A percentile compares a stretch with the other conserved stretches of the same genome.
Evolutionary conservation across 495 filamentous ascomycete species (phyloP).

Genomic region (Annulohypoxylon nitens): DNA sequence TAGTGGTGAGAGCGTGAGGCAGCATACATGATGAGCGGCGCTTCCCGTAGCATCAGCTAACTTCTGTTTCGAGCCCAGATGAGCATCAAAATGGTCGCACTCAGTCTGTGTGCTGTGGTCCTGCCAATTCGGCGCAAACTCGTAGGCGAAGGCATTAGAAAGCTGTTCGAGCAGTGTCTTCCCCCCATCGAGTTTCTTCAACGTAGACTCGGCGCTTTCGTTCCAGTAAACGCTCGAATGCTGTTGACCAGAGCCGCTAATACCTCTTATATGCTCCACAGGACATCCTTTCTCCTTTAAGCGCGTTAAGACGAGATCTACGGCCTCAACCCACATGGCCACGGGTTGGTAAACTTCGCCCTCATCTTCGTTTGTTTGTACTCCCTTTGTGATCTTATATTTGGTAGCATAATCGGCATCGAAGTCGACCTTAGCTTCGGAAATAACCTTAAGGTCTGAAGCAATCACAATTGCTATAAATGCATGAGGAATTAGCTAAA

Average conservation of each 20-base stretch:
- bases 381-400: slow-evolving; percentile 89
- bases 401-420: slow-evolving; percentile 78
- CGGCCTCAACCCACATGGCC: slow-evolving; percentile 92
- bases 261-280: slow-evolving; percentile 79
- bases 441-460: slow-evolving; percentile 79
- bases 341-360: slow-evolving; percentile 93
- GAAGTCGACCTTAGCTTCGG: slow-evolving; percentile 82
- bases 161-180: slow-evolving; percentile 77
- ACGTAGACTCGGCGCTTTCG: slow-evolving; percentile 72
- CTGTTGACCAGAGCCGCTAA: slow-evolving; percentile 95
- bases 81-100: slow-evolving; percentile 86
- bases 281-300: slow-evolving; percentile 80
- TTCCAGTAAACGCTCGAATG: slow-evolving; percentile 97
- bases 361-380: slow-evolving; percentile 81
- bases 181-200: slow-evolving; percentile 70
- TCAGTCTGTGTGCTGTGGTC: slow-evolving; percentile 93
- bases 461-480: slow-evolving; percentile 78
- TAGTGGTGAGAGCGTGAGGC: neutral
- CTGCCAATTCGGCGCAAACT: slow-evolving; percentile 96
- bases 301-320: slow-evolving; percentile 83
- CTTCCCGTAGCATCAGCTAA: slow-evolving; percentile 88
- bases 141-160: slow-evolving; percentile 81
- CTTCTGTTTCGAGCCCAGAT: slow-evolving; percentile 71
- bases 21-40: slow-evolving; percentile 89
- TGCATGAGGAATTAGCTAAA: neutral